Percentiles rank a stretch among this genome's conserved stretches.
Evolutionary conservation across 176 grass and related monocot species (phyloP).

Genomic region (Carex pumila): DNA sequence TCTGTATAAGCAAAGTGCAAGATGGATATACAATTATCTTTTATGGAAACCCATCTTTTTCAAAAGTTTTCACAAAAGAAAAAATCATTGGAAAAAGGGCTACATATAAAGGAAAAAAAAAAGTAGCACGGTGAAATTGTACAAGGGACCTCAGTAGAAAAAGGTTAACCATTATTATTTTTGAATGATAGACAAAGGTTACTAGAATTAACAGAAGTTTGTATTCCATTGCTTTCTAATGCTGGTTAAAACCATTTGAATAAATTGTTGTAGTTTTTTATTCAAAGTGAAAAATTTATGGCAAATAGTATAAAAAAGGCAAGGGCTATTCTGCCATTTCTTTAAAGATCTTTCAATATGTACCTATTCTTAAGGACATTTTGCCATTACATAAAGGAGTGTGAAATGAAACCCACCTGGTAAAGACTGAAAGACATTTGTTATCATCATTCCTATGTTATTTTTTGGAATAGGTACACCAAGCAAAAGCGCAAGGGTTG

Average conservation of each 20-base stretch:
- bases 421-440: slow-evolving; percentile 59
- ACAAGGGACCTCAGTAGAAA: background rate
- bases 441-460: slow-evolving; percentile 81
- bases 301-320: background rate
- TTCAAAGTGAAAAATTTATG: background rate
- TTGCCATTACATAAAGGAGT: background rate
- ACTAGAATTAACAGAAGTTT: background rate
- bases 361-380: background rate
- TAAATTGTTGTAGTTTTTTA: background rate
- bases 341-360: background rate
- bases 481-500: slow-evolving; percentile 85
- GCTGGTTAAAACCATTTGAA: background rate
- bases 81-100: background rate
- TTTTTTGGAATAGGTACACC: slow-evolving; percentile 91
- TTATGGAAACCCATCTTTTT: background rate
- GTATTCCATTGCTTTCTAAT: background rate
- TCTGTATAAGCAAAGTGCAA: slow-evolving; percentile 34
- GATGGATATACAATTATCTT: background rate
- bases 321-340: background rate
- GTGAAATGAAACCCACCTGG: slow-evolving; percentile 42
- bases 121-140: background rate
- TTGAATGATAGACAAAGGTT: background rate
- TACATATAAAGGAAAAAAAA: background rate
- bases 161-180: background rate
- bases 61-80: background rate